These are phyloP conservation scores for Hypoxylon lenormandii DNA, from an alignment of 495 filamentous ascomycete genomes.

Conservation along the genomic window DNA sequence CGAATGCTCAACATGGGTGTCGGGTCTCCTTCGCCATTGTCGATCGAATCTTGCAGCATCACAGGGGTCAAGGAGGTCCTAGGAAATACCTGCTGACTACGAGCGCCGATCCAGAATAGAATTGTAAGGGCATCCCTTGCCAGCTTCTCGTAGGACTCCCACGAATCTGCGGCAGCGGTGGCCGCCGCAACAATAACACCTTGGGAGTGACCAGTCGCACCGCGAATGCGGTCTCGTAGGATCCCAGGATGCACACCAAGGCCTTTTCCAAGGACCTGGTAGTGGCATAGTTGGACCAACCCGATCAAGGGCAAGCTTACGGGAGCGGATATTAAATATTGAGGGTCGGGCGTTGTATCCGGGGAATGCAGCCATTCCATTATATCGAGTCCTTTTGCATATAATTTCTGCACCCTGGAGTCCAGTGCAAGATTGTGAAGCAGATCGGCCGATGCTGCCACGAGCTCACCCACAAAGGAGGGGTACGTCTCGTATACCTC, in stretches of 20 bases:
- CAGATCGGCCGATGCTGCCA: slow-evolving; percentile 80
- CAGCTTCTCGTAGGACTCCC: slow-evolving; percentile 86
- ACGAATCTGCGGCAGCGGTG: slow-evolving; percentile 84
- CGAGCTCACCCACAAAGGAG: slow-evolving; percentile 85
- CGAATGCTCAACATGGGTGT: slow-evolving; percentile 98
- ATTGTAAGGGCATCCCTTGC: slow-evolving; percentile 83
- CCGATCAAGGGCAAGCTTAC: slow-evolving; percentile 98
- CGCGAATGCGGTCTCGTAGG: slow-evolving; percentile 80
- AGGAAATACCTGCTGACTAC: slow-evolving; percentile 97
- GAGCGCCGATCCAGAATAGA: slow-evolving; percentile 99
- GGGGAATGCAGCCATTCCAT: slow-evolving; percentile 89
- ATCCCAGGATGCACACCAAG: slow-evolving; percentile 87
- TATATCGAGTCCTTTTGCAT: slow-evolving; percentile 92
- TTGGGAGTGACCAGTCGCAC: slow-evolving; percentile 96
- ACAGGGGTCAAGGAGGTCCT: slow-evolving; percentile 91
- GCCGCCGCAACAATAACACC: slow-evolving; percentile 94
- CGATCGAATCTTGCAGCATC: slow-evolving; percentile 91
- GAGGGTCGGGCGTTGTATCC: slow-evolving; percentile 89
- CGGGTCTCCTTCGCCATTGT: slow-evolving; percentile 90
- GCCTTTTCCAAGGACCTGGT: slow-evolving; percentile 88
- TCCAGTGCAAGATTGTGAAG: slow-evolving; percentile 86
- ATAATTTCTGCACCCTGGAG: slow-evolving; percentile 89
- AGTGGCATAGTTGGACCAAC: slow-evolving; percentile 93
- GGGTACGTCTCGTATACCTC: slow-evolving; percentile 91
- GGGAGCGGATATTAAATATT: slow-evolving; percentile 95